Conservation (phyloP, 2,329 filamentous ascomycete genomes). For the Pestalotiopsis sp. region DNA sequence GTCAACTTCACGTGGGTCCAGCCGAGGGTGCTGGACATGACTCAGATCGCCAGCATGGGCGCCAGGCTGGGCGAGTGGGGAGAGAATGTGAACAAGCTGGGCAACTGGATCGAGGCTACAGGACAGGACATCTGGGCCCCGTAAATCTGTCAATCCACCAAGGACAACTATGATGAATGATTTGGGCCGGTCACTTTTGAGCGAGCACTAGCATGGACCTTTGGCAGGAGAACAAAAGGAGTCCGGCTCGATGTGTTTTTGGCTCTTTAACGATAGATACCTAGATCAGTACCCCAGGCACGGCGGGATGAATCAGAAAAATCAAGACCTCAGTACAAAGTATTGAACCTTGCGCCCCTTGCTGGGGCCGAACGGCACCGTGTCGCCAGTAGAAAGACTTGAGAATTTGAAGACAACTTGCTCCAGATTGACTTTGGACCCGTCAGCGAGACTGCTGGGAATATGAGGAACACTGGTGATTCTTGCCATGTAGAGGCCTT, state of each 20-base stretch:
- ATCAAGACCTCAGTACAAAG: not conserved
- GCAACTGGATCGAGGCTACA: constrained; percentile 93
- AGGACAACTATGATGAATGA: not conserved
- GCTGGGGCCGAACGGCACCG: too few species aligned
- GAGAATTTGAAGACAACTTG: too few species aligned
- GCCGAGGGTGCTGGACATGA: constrained; percentile 94
- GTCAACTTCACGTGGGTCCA: constrained; percentile 98
- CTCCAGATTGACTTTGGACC: too few species aligned
- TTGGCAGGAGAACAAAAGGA: constrained; percentile 7
- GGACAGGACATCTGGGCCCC: constrained; percentile 97
- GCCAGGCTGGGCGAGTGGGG: constrained; percentile 91
- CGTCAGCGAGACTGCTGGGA: too few species aligned
- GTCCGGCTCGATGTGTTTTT: constrained; percentile 11
- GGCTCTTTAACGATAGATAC: constrained; percentile 16
- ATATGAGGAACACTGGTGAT: too few species aligned
- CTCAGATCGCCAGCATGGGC: constrained; percentile 92
- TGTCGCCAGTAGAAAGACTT: too few species aligned
- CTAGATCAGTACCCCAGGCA: constrained; percentile 9
- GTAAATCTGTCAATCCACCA: constrained; percentile 40
- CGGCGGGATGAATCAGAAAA: not conserved
- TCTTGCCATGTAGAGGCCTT: not conserved
- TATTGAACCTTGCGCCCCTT: not conserved
- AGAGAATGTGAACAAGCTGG: constrained; percentile 90
- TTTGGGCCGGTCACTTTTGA: not conserved
- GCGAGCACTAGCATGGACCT: constrained; percentile 5